These are phyloP conservation scores for Sporothrix pallida DNA, from an alignment of 2,329 filamentous ascomycete species.

Conservation along the genomic window DNA sequence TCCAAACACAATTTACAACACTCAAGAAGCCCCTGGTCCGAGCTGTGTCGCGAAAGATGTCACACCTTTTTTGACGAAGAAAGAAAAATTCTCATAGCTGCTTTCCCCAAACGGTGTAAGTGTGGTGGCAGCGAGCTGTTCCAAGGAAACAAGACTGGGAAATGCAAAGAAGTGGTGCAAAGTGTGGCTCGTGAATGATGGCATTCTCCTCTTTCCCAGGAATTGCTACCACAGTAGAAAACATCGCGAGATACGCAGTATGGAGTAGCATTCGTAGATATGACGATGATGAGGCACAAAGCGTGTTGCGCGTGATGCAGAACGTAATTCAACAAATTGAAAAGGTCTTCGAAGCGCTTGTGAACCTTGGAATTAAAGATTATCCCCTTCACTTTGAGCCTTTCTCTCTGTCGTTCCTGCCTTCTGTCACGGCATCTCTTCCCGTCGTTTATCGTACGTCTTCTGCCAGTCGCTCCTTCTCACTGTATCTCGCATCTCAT, in stretches of 20 bases:
- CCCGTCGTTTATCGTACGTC: neutral
- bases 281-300: neutral
- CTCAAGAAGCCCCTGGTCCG: slow-evolving; percentile 19
- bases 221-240: neutral
- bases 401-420: no score
- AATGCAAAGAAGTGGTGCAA: neutral
- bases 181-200: neutral
- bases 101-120: neutral
- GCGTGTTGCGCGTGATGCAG: neutral
- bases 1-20: neutral
- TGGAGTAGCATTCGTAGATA: neutral
- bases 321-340: neutral
- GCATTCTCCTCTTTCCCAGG: neutral
- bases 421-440: neutral
- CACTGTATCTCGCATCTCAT: slow-evolving; percentile 6
- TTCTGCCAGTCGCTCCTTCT: slow-evolving; percentile 3
- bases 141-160: neutral
- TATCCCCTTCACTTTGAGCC: neutral
- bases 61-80: neutral
- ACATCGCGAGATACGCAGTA: slow-evolving; percentile 3
- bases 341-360: neutral
- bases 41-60: slow-evolving; percentile 29
- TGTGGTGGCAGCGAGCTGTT: neutral
- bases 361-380: slow-evolving; percentile 5
- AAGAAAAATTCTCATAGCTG: neutral